These are phyloP conservation scores for Silene coronaria DNA, from an alignment of 179 eudicot species.

Conservation along the genomic window DNA sequence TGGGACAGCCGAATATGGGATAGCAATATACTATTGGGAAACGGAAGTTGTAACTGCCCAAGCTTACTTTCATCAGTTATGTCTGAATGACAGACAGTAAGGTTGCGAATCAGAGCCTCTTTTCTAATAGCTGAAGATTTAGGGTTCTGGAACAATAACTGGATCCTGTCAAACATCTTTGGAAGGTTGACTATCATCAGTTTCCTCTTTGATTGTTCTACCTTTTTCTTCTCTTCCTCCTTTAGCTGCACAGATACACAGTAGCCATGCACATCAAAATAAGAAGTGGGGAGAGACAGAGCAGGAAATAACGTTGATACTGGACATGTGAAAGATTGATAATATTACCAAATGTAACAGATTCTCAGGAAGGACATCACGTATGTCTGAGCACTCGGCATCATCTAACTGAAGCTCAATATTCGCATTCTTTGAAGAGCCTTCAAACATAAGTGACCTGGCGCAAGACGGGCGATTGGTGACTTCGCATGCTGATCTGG, in stretches of 20 bases:
- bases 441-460: slow-evolving; percentile 59
- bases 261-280: not conserved
- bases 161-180: slow-evolving; percentile 64
- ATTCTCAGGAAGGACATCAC: slow-evolving; percentile 55
- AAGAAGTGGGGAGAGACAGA: not conserved
- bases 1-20: not conserved
- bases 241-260: slow-evolving; percentile 42
- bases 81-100: slow-evolving; percentile 47
- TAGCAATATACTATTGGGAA: not conserved
- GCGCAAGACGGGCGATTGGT: slow-evolving; percentile 45
- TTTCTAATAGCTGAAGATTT: slow-evolving; percentile 57
- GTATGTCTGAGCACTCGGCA: slow-evolving; percentile 34
- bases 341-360: slow-evolving; percentile 58
- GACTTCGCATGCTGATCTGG: slow-evolving; percentile 26
- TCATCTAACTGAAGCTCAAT: slow-evolving; percentile 37
- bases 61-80: slow-evolving; percentile 65
- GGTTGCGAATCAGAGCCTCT: slow-evolving; percentile 55
- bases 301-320: not conserved
- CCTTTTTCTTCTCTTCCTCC: slow-evolving; percentile 50
- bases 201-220: slow-evolving; percentile 49
- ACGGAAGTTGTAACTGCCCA: not conserved
- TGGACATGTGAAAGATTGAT: not conserved
- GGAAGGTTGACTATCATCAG: slow-evolving; percentile 56
- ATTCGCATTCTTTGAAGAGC: slow-evolving; percentile 34
- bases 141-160: slow-evolving; percentile 55